Conservation (phyloP, 495 filamentous ascomycete genomes). For the Talaromyces thailandensis region DNA sequence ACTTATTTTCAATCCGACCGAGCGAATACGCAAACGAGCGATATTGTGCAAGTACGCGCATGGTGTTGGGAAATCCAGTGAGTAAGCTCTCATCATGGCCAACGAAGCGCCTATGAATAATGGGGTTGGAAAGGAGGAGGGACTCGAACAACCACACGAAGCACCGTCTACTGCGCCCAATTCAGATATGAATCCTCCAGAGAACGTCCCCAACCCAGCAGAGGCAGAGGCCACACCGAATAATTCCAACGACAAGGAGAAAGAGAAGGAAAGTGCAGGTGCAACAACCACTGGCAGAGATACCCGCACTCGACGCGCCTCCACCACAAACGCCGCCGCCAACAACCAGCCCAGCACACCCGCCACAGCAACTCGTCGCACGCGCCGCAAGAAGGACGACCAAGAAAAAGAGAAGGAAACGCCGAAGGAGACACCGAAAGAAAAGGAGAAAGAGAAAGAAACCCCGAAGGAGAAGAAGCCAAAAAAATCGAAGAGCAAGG, state of each 20-base stretch:
- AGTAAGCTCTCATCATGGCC: constrained; percentile 4
- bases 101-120: constrained; percentile 5
- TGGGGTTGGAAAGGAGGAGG: constrained; percentile 2
- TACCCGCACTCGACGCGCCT: constrained; percentile 20
- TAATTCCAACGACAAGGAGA: constrained; percentile 7
- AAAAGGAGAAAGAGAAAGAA: constrained; percentile 21
- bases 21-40: not conserved
- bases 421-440: constrained; percentile 20
- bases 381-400: constrained; percentile 40
- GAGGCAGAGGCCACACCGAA: not conserved
- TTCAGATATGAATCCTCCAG: constrained; percentile 8
- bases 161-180: constrained; percentile 10
- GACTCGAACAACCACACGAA: constrained; percentile 2
- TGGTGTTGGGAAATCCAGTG: not conserved
- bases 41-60: not conserved
- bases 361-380: constrained; percentile 20
- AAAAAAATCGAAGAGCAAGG: constrained; percentile 20
- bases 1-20: not conserved
- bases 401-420: constrained; percentile 18
- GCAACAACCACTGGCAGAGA: constrained; percentile 11
- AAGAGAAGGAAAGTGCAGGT: constrained; percentile 7
- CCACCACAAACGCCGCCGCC: constrained; percentile 10
- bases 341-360: constrained; percentile 4
- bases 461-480: constrained; percentile 15
- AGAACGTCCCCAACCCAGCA: constrained; percentile 1